Conservation (phyloP, 2,329 filamentous ascomycete species). For the Magnaporthales sp. region DNA sequence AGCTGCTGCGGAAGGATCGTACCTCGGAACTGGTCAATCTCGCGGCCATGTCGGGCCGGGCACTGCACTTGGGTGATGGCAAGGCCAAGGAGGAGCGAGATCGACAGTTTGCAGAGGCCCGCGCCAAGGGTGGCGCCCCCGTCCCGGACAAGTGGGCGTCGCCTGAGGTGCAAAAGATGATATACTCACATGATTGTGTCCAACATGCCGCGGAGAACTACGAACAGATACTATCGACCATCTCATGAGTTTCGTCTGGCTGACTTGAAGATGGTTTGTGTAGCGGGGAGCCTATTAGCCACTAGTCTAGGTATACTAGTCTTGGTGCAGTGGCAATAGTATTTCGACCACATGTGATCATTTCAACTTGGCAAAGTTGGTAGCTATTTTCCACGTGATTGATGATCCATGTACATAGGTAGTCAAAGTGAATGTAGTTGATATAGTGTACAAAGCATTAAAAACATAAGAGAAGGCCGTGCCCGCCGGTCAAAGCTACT, state of each 20-base stretch:
- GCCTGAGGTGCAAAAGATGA: slow-evolving; percentile 57
- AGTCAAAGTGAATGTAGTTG: background rate
- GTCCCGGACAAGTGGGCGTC: slow-evolving; percentile 64
- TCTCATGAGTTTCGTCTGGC: slow-evolving; percentile 10
- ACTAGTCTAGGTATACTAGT: background rate
- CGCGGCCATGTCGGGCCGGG: slow-evolving; percentile 42
- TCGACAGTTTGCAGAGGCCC: slow-evolving; percentile 41
- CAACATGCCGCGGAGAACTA: slow-evolving; percentile 44
- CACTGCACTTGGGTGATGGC: slow-evolving; percentile 49
- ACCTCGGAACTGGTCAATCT: slow-evolving; percentile 43
- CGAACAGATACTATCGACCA: slow-evolving; percentile 32
- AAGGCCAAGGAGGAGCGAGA: slow-evolving; percentile 51
- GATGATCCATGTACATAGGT: background rate
- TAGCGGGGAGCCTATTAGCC: background rate
- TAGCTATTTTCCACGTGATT: background rate
- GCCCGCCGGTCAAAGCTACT: background rate
- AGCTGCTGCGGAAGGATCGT: slow-evolving; percentile 46
- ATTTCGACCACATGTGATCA: background rate
- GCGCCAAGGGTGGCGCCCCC: slow-evolving; percentile 28
- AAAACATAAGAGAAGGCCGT: slow-evolving; percentile 1
- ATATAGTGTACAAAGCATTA: background rate
- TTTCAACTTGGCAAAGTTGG: background rate
- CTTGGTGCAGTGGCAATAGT: background rate
- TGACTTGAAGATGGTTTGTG: background rate
- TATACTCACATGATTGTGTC: slow-evolving; percentile 56